Conservation (phyloP, 2,329 filamentous ascomycete species). For the Mycosphaerella arachidis region DNA sequence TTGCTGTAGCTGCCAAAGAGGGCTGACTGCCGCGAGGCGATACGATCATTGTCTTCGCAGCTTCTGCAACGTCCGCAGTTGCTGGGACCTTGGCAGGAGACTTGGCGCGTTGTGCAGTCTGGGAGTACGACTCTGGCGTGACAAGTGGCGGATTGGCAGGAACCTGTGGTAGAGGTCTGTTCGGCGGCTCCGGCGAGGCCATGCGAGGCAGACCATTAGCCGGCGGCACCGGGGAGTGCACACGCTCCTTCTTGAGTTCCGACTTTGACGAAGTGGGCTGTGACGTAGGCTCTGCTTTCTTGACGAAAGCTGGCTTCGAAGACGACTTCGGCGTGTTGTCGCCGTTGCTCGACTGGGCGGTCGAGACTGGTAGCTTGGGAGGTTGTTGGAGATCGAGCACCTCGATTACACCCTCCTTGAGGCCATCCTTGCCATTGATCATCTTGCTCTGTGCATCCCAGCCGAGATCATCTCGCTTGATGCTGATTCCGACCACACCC, state of each 20-base stretch:
- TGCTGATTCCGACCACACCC: constrained; percentile 82
- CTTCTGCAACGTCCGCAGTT: constrained; percentile 13
- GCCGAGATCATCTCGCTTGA: constrained; percentile 84
- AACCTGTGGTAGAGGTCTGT: constrained; percentile 23
- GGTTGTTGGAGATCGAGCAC: constrained; percentile 59
- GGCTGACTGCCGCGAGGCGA: constrained; percentile 14
- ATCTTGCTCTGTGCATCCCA: constrained; percentile 91
- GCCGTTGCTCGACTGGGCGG: constrained; percentile 16
- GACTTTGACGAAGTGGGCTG: constrained; percentile 14
- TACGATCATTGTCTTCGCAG: constrained; percentile 16
- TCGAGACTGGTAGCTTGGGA: constrained; percentile 13
- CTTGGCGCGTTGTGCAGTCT: constrained; percentile 24
- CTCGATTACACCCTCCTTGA: constrained; percentile 67
- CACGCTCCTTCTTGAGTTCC: constrained; percentile 20
- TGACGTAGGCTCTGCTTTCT: constrained; percentile 25
- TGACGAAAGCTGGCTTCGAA: constrained; percentile 15
- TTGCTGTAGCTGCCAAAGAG: constrained; percentile 5
- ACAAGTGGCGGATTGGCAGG: constrained; percentile 31
- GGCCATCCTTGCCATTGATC: constrained; percentile 69
- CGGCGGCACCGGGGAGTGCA: constrained; percentile 15
- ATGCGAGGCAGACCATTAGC: constrained; percentile 13
- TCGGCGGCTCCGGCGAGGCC: constrained; percentile 19
- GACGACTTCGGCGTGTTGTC: constrained; percentile 15
- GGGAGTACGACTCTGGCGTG: constrained; percentile 40
- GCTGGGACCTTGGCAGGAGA: constrained; percentile 10